A percentile compares a stretch with the other conserved stretches of the same genome.
Evolutionary conservation across 345 rosid genomes (phyloP).

Genomic region (Salix purpurea): DNA sequence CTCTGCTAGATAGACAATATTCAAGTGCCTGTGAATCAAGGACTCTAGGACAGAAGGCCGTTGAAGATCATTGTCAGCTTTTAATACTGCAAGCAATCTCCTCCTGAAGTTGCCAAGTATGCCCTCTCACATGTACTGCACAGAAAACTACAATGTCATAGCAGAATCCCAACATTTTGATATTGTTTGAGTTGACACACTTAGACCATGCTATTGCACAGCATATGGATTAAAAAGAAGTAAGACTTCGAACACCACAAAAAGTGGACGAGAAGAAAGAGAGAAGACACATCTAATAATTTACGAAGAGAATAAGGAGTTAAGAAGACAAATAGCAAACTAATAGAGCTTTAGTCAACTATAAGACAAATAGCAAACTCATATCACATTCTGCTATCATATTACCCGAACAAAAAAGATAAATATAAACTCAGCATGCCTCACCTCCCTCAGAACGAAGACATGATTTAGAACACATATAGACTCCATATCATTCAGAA

Average conservation of each 20-base stretch:
- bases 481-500: slow-evolving; percentile 98
- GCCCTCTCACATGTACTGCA: slow-evolving; percentile 99
- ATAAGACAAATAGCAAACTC: too few relatives aligned
- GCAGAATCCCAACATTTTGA: slow-evolving; percentile 1
- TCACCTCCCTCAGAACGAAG: background rate
- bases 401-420: too few relatives aligned
- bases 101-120: slow-evolving; percentile 92
- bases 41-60: slow-evolving; percentile 91
- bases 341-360: too few relatives aligned
- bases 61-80: slow-evolving; percentile 93
- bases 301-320: too few relatives aligned
- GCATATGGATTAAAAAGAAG: background rate
- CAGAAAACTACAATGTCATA: slow-evolving; percentile 10
- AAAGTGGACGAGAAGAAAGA: too few relatives aligned
- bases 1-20: slow-evolving; percentile 90
- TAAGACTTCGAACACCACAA: too few relatives aligned
- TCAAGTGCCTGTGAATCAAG: slow-evolving; percentile 75
- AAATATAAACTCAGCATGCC: too few relatives aligned
- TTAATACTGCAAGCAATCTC: slow-evolving; percentile 73
- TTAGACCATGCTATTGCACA: background rate
- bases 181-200: background rate
- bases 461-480: slow-evolving; percentile 91
- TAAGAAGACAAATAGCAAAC: too few relatives aligned
- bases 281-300: too few relatives aligned
- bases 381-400: too few relatives aligned